Evolutionary conservation across 306 rosid species (phyloP).

Genomic region (Leucaena leucocephala): DNA sequence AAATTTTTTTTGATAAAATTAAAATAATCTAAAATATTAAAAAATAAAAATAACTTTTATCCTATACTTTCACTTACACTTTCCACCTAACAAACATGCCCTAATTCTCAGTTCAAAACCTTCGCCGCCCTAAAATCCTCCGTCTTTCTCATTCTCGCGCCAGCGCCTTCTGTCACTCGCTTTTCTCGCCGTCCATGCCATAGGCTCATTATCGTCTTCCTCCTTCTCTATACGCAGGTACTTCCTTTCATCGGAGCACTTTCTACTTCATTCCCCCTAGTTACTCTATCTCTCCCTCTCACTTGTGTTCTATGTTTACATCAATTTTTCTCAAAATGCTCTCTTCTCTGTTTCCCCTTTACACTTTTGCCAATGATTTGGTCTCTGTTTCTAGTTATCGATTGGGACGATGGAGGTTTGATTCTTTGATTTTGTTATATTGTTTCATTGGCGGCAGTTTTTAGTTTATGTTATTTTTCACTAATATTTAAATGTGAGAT

Average conservation of each 20-base stretch:
- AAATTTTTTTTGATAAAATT: too few species aligned
- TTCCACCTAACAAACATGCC: too few species aligned
- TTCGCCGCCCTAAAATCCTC: too few species aligned
- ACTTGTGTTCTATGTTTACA: not conserved
- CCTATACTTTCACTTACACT: too few species aligned
- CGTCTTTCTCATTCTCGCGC: too few species aligned
- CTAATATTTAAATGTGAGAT: conserved; percentile 28
- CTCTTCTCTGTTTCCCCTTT: not conserved
- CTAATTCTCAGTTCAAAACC: too few species aligned
- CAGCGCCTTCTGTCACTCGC: too few species aligned
- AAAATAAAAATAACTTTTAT: too few species aligned
- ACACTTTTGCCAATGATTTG: not conserved
- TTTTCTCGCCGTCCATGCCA: not conserved
- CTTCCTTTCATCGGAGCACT: not conserved
- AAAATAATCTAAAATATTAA: too few species aligned
- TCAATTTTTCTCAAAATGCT: not conserved
- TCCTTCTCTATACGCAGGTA: not conserved
- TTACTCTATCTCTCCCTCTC: not conserved
- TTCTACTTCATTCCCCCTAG: not conserved
- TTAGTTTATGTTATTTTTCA: not conserved
- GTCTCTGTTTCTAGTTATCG: not conserved
- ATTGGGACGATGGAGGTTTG: not conserved
- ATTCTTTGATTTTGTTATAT: not conserved
- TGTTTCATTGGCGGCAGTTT: not conserved
- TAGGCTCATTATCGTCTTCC: not conserved